Evolutionary conservation across 2,329 filamentous ascomycete genomes (phyloP), one percentile per base, ranked within the genome.

Genomic region (Mycosphaerelloides madeirae): DNA sequence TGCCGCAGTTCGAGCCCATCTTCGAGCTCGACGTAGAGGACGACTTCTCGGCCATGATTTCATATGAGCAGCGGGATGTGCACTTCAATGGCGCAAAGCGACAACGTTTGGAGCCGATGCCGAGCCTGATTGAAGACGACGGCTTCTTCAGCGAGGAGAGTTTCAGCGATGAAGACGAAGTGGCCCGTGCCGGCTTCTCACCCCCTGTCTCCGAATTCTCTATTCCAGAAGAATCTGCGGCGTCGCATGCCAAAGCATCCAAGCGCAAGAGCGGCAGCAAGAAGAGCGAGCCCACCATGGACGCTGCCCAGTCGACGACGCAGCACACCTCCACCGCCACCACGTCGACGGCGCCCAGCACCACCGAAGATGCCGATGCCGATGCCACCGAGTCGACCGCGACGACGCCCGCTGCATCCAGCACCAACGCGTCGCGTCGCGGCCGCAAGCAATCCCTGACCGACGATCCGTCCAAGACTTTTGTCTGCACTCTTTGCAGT

Each of bases 371-470:
- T n/a, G n/a, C n/a, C n/a, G 56, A 54, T 35, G 40, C 48, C 33
- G 43, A 53, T n/a, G 41, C 37, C 43, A 45, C 46, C 34, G 60
- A 61, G 46, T 61, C 57, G 18, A 45, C 50, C n/a, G 58, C 60
- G 14, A 40, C 52, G 19, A 63, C 61, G 6, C 59, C 61, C 6
- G 52, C 59, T 3, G 52, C 56, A 31, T 40, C 35, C 28, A 49
- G 66, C 46, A 25, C 22, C 22, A 84, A 85, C 8, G 80, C 85
- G 57, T 95, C 87, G 70, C 90, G 93, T 54, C 90, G 93, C 48
- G 93, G 93, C 48, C 90, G 93, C 69, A 98, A 98, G 82, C 93
- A 98, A 73, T 97, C 93, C 1, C 72, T 97, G 59, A 97, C 93
- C 4, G 93, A 97, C 63, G 93, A 98, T 62, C 93, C 93, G 1